Base-by-base conservation (phyloP, 2,329 filamentous ascomycete genomes). In the Orbilia ellipsospora region DNA sequence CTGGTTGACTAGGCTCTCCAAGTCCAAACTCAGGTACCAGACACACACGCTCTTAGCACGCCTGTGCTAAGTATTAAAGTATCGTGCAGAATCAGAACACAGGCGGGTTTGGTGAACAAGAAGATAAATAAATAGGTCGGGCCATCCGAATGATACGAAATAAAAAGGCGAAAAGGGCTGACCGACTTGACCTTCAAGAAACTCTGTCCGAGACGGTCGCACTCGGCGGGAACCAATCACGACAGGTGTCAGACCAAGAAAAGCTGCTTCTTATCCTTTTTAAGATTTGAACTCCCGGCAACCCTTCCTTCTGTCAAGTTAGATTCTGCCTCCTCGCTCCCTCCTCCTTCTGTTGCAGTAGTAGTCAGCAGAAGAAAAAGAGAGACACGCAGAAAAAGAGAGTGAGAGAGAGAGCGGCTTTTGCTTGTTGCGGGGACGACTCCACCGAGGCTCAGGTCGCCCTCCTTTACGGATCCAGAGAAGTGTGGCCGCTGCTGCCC, bases 401-500 rank as follows among this genome's bases (percentile, higher is more conserved):
- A 20, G 18, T 8, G 36, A 13, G 16, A 48, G 44, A 48, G 15
- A 15, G 13, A 18, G 16, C 13, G 16, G 44, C 4, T 59, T 50
- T 60, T 68, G 61, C 44, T 59, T 44, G 59, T 50, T 75, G 72
- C 72, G 72, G 72, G 70, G 72, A 75, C 31, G 31, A 36, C 72
- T 75, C 72, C 72, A 75, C 72, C 72, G 70, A 74, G 70, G 70
- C 63, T 74, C 63, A 67, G 64, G 66, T 59, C 44, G 63, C 51
- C 70, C 55, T 62, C 48, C 56, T 56, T 60, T 36, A 40, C 54
- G 51, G 60, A 61, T 55, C 52, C 68, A 65, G 56, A 60, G 65
- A 55, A 56, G 62, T 73, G 69, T 75, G 72, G 72, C 65, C 56
- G 61, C 44, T 45, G 40, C 70, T 57, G 70, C 65, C 72, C 72